These are phyloP conservation scores for Agaricus subrufescens DNA, from an alignment of 768 basidiomycete genomes.

Conservation along the genomic window DNA sequence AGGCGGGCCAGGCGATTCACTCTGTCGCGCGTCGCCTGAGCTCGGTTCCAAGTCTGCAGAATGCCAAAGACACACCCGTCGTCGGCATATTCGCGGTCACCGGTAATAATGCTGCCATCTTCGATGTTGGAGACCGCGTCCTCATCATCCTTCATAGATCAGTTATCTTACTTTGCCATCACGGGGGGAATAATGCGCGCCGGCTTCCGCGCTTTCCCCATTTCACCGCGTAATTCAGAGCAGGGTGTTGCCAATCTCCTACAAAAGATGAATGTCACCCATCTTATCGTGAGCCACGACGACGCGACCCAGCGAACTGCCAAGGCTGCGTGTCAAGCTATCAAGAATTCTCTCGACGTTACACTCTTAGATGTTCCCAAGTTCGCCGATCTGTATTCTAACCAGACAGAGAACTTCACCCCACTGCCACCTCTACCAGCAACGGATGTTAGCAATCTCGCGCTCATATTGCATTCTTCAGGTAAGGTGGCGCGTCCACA, in stretches of 20 bases:
- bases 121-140: not conserved
- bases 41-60: not conserved
- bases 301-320: slow-evolving; percentile 15
- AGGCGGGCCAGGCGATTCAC: slow-evolving; percentile 15
- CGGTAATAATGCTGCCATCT: slow-evolving; percentile 14
- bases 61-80: slow-evolving; percentile 12
- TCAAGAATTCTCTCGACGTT: not conserved
- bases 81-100: slow-evolving; percentile 24
- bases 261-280: slow-evolving; percentile 16
- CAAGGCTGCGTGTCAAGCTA: slow-evolving; percentile 10
- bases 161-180: slow-evolving; percentile 27
- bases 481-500: slow-evolving; percentile 10
- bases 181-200: slow-evolving; percentile 33
- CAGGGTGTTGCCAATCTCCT: slow-evolving; percentile 42
- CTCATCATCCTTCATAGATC: slow-evolving; percentile 19
- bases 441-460: not conserved
- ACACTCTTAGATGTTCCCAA: not conserved
- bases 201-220: slow-evolving; percentile 30
- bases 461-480: slow-evolving; percentile 19
- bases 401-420: not conserved
- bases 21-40: slow-evolving; percentile 12
- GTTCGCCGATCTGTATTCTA: slow-evolving; percentile 6
- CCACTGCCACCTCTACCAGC: not conserved
- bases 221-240: slow-evolving; percentile 42
- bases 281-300: slow-evolving; percentile 22